Conservation (phyloP, 345 rosid species). For the Erucastrum elatum region DNA sequence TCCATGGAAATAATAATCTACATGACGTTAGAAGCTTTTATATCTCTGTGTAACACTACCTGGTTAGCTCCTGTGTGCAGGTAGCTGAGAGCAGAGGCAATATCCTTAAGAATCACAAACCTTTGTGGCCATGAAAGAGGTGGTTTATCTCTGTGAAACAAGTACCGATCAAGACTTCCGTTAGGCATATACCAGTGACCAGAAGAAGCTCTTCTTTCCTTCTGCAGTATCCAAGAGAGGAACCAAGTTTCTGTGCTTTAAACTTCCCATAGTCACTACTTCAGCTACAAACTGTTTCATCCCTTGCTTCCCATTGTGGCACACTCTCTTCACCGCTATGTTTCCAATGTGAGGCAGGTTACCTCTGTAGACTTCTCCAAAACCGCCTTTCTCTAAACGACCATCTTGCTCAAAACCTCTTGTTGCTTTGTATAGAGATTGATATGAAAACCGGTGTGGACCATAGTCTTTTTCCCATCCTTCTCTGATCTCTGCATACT, state of each 20-base stretch:
- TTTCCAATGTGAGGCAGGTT: slow-evolving; percentile 37
- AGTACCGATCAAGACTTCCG: slow-evolving; percentile 50
- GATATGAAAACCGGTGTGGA: slow-evolving; percentile 53
- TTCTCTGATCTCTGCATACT: slow-evolving; percentile 54
- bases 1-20: slow-evolving; percentile 64
- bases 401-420: slow-evolving; percentile 48
- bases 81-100: slow-evolving; percentile 44
- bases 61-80: slow-evolving; percentile 54
- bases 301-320: slow-evolving; percentile 48
- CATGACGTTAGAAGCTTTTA: slow-evolving; percentile 51
- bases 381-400: slow-evolving; percentile 58
- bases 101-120: slow-evolving; percentile 39
- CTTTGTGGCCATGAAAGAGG: slow-evolving; percentile 46
- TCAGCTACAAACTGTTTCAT: slow-evolving; percentile 52
- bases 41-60: slow-evolving; percentile 51
- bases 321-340: slow-evolving; percentile 57
- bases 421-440: slow-evolving; percentile 57
- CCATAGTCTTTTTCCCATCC: slow-evolving; percentile 62
- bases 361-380: slow-evolving; percentile 59
- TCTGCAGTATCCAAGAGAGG: slow-evolving; percentile 51
- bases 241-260: slow-evolving; percentile 51
- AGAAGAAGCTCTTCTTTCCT: slow-evolving; percentile 47
- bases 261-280: slow-evolving; percentile 46
- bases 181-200: slow-evolving; percentile 54
- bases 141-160: slow-evolving; percentile 25